Evolutionary conservation across 192 early-diverging fungal species (phyloP), one percentile per base, ranked within the genome.

Genomic region (Backusella psychrophila): DNA sequence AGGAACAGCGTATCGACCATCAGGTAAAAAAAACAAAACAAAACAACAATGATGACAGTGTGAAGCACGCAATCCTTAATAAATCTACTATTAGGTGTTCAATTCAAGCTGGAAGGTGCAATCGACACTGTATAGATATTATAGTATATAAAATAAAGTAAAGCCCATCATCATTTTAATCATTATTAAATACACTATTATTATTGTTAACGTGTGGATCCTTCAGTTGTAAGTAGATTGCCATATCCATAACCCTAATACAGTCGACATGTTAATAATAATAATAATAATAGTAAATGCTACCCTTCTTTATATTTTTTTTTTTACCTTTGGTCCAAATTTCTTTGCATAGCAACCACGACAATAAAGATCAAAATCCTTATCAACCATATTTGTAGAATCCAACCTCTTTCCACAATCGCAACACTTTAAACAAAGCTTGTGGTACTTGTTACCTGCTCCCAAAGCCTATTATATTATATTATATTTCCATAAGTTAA

Each of bases 361-460:
- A 36, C 89, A 90, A 53, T 88, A 86, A 35, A 87, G 77, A 38
- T 82, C 77, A 12, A 77, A 75, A 36, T 86, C 86, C 31, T 81
- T 73, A 39, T 90, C 89, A 4, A 85, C 84, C 82, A 90, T 86
- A 65, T 85, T 90, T 36, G 82, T 85, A 29, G 89, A 88, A 76
- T 87, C 83, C 71, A 90, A 72, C 21, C 82, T 69, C 75, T 90
- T 90, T 53, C 78, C 83, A 46, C 89, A 90, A 23, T 81, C 77
- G 11, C 79, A 77, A 69, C 89, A 90, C 33, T 82, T 81, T 41
- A 90, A 69, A 71, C 89, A 90, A 14, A 86, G 39, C 52, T 88
- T 90, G 69, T 90, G 89, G 69, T 88, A 90, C 66, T 90, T 90
- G 44, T 83, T 82, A 6, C 86, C 86, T n/a, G 87, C 89, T 11